These are phyloP conservation scores for Pseudopyrenochaeta lycopersici DNA, from an alignment of 2,329 filamentous ascomycete species.

Conservation along the genomic window DNA sequence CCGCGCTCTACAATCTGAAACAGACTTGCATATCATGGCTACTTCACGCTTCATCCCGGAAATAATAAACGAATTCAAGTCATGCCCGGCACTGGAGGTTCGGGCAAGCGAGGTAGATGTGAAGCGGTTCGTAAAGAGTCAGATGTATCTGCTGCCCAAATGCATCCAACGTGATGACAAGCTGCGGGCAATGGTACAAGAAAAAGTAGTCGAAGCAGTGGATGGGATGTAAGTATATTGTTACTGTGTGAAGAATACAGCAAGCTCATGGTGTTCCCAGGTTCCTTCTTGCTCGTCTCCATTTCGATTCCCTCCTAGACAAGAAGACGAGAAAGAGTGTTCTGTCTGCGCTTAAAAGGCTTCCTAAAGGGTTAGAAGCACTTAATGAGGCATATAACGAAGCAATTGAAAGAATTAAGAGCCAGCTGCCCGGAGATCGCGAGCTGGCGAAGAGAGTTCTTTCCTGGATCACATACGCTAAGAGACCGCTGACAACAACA, in stretches of 20 bases:
- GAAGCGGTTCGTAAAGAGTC: conserved; percentile 22
- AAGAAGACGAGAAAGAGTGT: not conserved
- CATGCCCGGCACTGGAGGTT: conserved; percentile 21
- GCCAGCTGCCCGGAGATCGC: conserved; percentile 42
- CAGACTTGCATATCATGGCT: conserved; percentile 12
- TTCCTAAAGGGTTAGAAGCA: not conserved
- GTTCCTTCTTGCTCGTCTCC: conserved; percentile 10
- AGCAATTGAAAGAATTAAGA: conserved; percentile 46
- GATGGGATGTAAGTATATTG: conserved; percentile 29
- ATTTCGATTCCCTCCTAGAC: conserved; percentile 1
- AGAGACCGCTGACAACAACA: conserved; percentile 21
- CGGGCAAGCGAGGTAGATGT: conserved; percentile 30
- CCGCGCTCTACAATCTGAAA: conserved; percentile 2
- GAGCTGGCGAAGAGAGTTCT: conserved; percentile 47
- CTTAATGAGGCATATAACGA: conserved; percentile 15
- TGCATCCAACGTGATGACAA: conserved; percentile 17
- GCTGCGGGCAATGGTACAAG: conserved; percentile 21
- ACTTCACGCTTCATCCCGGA: conserved; percentile 9
- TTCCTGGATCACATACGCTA: conserved; percentile 20
- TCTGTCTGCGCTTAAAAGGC: not conserved
- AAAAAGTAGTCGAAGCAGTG: conserved; percentile 25
- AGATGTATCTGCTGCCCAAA: conserved; percentile 21
- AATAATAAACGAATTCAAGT: not conserved
- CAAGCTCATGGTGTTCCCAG: conserved; percentile 1
- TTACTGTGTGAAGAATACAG: not conserved